Conservation (phyloP, 768 basidiomycete genomes). For the Cystofilobasidium macerans region DNA sequence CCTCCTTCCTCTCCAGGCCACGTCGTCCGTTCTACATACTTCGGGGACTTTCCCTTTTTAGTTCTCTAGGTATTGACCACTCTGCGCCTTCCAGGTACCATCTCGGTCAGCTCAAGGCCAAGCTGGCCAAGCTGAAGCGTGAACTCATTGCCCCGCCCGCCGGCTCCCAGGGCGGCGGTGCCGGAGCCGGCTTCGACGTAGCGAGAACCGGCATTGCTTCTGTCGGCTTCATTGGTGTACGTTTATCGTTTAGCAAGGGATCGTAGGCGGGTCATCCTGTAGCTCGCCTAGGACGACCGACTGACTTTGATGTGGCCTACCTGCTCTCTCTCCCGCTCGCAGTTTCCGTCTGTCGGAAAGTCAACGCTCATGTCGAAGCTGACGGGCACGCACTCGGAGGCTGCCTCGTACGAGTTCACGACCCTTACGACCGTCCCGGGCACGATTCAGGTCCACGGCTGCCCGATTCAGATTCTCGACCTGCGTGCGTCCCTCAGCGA, state of each 20-base stretch:
- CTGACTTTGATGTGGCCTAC: too few relatives aligned
- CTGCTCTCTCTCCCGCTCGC: not conserved
- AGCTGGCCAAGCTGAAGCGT: constrained; percentile 89
- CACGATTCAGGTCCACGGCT: constrained; percentile 22
- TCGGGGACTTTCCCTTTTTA: not conserved
- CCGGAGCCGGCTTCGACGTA: constrained; percentile 91
- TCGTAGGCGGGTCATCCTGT: too few relatives aligned
- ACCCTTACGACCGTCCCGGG: constrained; percentile 57
- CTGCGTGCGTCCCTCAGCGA: constrained; percentile 28
- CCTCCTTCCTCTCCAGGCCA: constrained; percentile 8
- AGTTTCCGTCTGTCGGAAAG: constrained; percentile 40
- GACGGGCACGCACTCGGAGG: constrained; percentile 92
- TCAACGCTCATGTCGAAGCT: constrained; percentile 90
- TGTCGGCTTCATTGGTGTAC: constrained; percentile 67
- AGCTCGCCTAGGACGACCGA: too few relatives aligned
- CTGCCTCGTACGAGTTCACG: constrained; percentile 96
- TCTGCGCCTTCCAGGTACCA: constrained; percentile 47
- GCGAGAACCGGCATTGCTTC: constrained; percentile 79
- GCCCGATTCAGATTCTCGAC: constrained; percentile 29
- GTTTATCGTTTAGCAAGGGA: too few relatives aligned
- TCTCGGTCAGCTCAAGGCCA: constrained; percentile 92
- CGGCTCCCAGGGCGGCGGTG: constrained; percentile 74
- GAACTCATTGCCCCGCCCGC: constrained; percentile 73
- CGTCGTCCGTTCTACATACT: constrained; percentile 17
- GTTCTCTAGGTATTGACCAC: not conserved